Evolutionary conservation across 306 rosid species (phyloP), one percentile per base, ranked within the genome.

Genomic region (Cucurbita argyrosperma): DNA sequence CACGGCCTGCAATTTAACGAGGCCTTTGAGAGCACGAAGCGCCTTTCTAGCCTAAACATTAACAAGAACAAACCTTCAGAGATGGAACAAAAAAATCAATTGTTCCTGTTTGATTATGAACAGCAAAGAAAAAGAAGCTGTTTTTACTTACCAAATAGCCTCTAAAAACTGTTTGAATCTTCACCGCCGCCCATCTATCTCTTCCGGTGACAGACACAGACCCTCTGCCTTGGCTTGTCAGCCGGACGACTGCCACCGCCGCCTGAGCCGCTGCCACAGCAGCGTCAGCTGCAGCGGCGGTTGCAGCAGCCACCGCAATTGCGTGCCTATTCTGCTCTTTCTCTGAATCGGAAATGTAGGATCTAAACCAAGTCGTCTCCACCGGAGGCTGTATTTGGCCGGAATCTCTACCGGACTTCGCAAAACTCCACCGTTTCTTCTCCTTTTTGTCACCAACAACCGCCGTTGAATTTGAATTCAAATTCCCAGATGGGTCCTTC

Each of bases 271-370:
- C 96, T 0, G 89, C 99, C 4, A 91, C 92, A 0, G 99, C 99
- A 0, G 97, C 97, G 14, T 95, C 99, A 0, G 97, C 99, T 0
- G 96, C 99, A 0, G 99, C 99, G 0, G 99, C 96, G 0, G 99
- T 91, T 38, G 99, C 99, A 0, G 96, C 97, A 7, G 99, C 99
- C 30, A 95, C 99, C 0, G 99, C 99, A 87, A 95, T 95, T 54
- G 99, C 99, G 84, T 95, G 97, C 76, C 89, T 91, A 80, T 84
- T 91, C 77, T 95, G 99, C 55, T 95, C 91, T 68, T 79, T 88
- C 71, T 87, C 93, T 5, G 96, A 80, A 6, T 89, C 96, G n/a
- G 88, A 70, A 37, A 88, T 72, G 45, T 87, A 95, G 64, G 97
- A 88, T 87, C 91, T 87, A 71, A 91, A 80, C 97, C 97, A 91